Evolutionary conservation across 23 red algal species (phyloP).

Genomic region (Agarophyton chilense): DNA sequence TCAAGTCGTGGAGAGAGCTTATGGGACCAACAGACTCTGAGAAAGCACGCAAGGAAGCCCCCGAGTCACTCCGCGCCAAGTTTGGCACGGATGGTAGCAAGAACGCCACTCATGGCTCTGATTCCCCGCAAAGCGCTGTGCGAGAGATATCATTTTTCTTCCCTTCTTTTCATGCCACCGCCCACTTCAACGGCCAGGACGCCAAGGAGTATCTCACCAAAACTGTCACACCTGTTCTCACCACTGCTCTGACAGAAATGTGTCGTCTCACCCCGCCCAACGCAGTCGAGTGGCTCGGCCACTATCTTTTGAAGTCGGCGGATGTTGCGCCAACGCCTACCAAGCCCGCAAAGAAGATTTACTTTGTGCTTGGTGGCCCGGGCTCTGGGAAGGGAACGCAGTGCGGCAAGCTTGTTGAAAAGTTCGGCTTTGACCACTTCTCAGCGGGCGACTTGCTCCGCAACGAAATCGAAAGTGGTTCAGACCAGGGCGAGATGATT

Average conservation of each 20-base stretch:
- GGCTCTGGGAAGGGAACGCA: slow-evolving; percentile 98
- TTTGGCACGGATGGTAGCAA: slow-evolving; percentile 75
- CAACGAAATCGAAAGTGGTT: slow-evolving; percentile 77
- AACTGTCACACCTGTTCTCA: slow-evolving; percentile 76
- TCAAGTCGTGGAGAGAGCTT: slow-evolving; percentile 50
- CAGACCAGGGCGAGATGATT: slow-evolving; percentile 87
- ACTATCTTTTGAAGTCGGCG: slow-evolving; percentile 53
- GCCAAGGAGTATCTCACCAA: slow-evolving; percentile 91
- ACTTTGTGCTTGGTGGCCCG: slow-evolving; percentile 97
- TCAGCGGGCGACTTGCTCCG: slow-evolving; percentile 98
- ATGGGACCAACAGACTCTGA: slow-evolving; percentile 77
- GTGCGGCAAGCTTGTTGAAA: slow-evolving; percentile 82
- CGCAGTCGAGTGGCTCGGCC: slow-evolving; percentile 84
- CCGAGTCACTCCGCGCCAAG: slow-evolving; percentile 71
- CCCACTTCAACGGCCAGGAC: slow-evolving; percentile 35
- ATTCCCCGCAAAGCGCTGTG: slow-evolving; percentile 34
- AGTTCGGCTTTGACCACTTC: slow-evolving; percentile 81
- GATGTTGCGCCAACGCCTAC: not conserved
- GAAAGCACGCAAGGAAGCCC: slow-evolving; percentile 67
- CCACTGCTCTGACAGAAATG: slow-evolving; percentile 81
- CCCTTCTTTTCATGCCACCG: slow-evolving; percentile 11
- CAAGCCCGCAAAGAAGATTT: slow-evolving; percentile 50
- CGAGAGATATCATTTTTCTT: slow-evolving; percentile 78
- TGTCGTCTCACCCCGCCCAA: slow-evolving; percentile 78
- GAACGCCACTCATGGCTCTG: slow-evolving; percentile 78